These are phyloP conservation scores for Cruciata laevipes DNA, from an alignment of 257 asterid genomes.

Conservation along the genomic window DNA sequence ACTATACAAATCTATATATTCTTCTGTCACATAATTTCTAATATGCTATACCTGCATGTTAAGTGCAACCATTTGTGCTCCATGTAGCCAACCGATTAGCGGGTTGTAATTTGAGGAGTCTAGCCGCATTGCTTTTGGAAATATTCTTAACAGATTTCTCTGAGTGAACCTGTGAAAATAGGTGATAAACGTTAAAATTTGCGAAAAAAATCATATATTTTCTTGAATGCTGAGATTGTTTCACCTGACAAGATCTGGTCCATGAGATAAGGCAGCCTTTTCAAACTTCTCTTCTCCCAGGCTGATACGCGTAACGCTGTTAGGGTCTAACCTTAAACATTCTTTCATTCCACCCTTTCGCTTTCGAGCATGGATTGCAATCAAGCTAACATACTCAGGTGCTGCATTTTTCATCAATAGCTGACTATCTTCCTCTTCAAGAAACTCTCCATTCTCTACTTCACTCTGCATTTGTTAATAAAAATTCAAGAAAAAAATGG, in stretches of 20 bases:
- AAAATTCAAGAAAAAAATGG: not conserved
- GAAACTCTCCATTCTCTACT: conserved; percentile 21
- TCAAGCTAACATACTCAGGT: conserved; percentile 53
- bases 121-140: conserved; percentile 60
- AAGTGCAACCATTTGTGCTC: conserved; percentile 82
- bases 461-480: conserved; percentile 17
- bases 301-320: conserved; percentile 61
- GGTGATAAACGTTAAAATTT: not conserved
- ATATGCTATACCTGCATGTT: conserved; percentile 60
- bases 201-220: not conserved
- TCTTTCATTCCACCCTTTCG: conserved; percentile 52
- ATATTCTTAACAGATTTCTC: conserved; percentile 74
- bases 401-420: conserved; percentile 26
- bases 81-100: conserved; percentile 68
- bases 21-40: not conserved
- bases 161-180: conserved; percentile 45
- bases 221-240: not conserved
- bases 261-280: conserved; percentile 54
- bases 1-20: too few relatives aligned
- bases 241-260: conserved; percentile 58
- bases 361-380: conserved; percentile 55
- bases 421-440: conserved; percentile 34
- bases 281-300: conserved; percentile 74
- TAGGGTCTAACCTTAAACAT: conserved; percentile 43
- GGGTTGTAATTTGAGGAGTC: conserved; percentile 84